Evolutionary conservation across 345 rosid species (phyloP), one percentile per base, ranked within the genome.

Genomic region (Eutrema yunnanense): DNA sequence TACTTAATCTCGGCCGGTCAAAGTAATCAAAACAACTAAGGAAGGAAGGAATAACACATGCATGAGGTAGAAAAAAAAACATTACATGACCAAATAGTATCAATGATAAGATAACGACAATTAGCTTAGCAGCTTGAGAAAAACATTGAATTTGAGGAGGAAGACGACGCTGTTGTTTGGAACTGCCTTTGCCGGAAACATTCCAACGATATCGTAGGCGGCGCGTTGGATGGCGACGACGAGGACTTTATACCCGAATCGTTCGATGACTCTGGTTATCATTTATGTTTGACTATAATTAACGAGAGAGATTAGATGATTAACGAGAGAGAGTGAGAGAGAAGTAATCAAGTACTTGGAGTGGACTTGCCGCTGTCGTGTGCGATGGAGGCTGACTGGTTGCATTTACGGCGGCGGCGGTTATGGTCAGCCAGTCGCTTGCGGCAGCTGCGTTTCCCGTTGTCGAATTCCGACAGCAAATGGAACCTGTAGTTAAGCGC

Each of bases 401-500:
- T 86, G 48, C 96, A 89, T 71, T 95, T 95, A 72, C 97, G 78
- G 70, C 99, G 78, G 33, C 99, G 88, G 5, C 99, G 93, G 62
- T 95, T 95, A 79, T 95, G 99, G 86, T 92, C 99, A 0, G 99
- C 99, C 63, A 95, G 71, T 66, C 99, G 78, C 75, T 87, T 92
- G 62, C 99, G 80, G 84, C 99, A 95, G 82, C 99, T 95, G 40
- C 99, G 92, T 78, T 95, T 95, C 19, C 99, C 99, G 51, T 95
- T 95, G 73, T 95, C 99, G 71, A 95, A 95, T 73, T 92, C 96
- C 42, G 90, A 78, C 30, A 95, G 96, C 61, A 90, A 75, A 80
- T 95, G 99, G 69, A 95, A 95, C 76, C 99, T 95, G 88, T 69
- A 33, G 0, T 5, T 29, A 29, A 29, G 32, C 34, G 34, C 34